phyloP scores from a whole-genome alignment of 176 grass and related monocot species.

The Phyllostachys edulis region DNA sequence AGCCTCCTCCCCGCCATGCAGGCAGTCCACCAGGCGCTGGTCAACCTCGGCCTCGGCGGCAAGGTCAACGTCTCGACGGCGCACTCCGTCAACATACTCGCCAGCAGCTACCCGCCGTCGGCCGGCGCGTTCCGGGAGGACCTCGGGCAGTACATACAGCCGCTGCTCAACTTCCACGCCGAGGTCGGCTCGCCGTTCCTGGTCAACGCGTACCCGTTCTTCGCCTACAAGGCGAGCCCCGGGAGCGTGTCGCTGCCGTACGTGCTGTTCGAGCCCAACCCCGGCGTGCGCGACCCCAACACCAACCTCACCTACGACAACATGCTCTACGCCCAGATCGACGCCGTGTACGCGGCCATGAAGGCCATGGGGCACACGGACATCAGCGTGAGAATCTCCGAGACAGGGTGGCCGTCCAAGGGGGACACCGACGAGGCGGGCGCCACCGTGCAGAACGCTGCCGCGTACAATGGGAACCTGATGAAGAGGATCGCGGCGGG shows the following conservation, averaged over 20 bases:
- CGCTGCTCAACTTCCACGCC: constrained; percentile 59
- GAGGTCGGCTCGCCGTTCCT: constrained; percentile 61
- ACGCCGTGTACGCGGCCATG: constrained; percentile 79
- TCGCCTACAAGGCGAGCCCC: constrained; percentile 73
- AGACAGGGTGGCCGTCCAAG: constrained; percentile 81
- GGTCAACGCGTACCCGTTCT: constrained; percentile 86
- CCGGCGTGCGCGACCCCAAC: constrained; percentile 47
- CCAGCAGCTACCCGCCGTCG: constrained; percentile 70
- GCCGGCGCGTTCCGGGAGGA: constrained; percentile 60
- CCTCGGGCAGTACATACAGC: constrained; percentile 45
- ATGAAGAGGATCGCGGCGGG: constrained; percentile 59
- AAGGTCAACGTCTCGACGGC: constrained; percentile 65
- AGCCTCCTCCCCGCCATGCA: constrained; percentile 73
- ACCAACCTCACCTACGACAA: constrained; percentile 85
- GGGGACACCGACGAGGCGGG: constrained; percentile 68
- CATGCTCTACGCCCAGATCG: constrained; percentile 92
- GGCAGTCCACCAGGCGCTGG: constrained; percentile 60
- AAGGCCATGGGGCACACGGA: constrained; percentile 55
- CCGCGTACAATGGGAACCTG: constrained; percentile 66
- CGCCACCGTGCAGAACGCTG: constrained; percentile 61
- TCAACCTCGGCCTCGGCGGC: constrained; percentile 41
- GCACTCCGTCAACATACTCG: constrained; percentile 60
- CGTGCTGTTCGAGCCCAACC: constrained; percentile 75
- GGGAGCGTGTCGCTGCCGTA: constrained; percentile 58
- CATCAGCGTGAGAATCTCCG: constrained; percentile 56